Evolutionary conservation across 805 yeast genomes (phyloP), one percentile per base, ranked within the genome.

Genomic region (Spathaspora arborariae): DNA sequence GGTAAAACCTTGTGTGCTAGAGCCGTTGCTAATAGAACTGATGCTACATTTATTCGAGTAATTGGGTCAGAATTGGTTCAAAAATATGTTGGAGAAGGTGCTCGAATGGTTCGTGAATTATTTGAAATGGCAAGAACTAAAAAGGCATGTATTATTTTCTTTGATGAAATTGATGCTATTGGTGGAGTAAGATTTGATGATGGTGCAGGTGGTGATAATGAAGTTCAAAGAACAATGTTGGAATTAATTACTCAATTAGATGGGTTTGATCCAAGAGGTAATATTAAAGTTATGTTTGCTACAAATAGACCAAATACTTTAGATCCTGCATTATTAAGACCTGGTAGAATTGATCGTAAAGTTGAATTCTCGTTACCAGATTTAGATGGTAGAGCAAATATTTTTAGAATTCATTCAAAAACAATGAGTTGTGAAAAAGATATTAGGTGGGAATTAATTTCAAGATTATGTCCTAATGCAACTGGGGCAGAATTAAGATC

Each of bases 141-240:
- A 70, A 91, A 92, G 63, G 98, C 99, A 1, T 92, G 98, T 70
- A 94, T 94, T 62, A 92, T 94, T 47, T 94, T 94, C 71, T 94
- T 94, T 61, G 99, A 94, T 70, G 99, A 94, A 75, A 85, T 94
- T 56, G 99, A 94, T 73, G 99, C 99, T 34, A 89, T 94, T 66
- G 99, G 99, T 56, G 99, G 99, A 37, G 98, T 98, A n/a, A 84
- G 99, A 67, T 94, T 94, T 64, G 99, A 94, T 67, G 99, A 94
- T 65, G 98, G 98, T 60, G 98, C 98, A 9, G 98, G 97, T 57
- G 98, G 98, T 62, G 99, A 94, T 68, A 94, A 92, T 64, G 99
- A 94, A 72, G 99, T 94, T 45, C 99, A 94, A 72, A 82, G 99
- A 75, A 94, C 99, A 39, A 94, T 94, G 99, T 79, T 94, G 80